Base-by-base conservation (phyloP, 225 moss, liverwort and hornwort genomes). In the Sphagnum contortum region DNA sequence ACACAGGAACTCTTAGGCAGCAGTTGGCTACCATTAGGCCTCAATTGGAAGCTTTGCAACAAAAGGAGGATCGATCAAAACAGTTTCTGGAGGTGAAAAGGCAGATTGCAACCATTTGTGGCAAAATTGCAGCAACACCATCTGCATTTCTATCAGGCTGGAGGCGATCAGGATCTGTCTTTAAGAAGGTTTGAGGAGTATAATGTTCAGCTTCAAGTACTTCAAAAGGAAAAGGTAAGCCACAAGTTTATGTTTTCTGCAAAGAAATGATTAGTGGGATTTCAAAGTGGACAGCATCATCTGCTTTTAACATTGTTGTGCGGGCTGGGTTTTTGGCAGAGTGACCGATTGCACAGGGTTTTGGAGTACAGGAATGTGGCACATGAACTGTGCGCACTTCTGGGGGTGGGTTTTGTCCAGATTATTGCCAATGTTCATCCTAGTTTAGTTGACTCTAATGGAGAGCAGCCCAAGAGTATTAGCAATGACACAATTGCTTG, bases 401-500 rank as follows among this genome's bases (percentile, higher is more conserved):
- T 98, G 74, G 90, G 93, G 9, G 83, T 98, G 81, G 93, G 87
- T 57, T 92, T 98, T 65, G 87, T 85, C 48, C 77, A 81, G 58
- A 89, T 88, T 44, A 83, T 98, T n/a, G 84, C 75, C 5, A 89
- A 98, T 76, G 92, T 98, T 3, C 90, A 98, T 74, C 89, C 89
- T 3, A 98, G 87, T 76, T 81, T 98, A 64, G 90, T 90, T 70
- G 93, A 98, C 53, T 87, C 93, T 4, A 79, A 80, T 0, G 83
- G 83, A 48, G 87, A 76, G 44, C 87, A 87, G 49, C 69, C 90
- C 3, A 93, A 86, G 76, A 98, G 90, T 57, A 98, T 98, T 61
- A 98, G 92, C 77, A 98, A 93, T 64, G 90, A 93, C 69, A 98
- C 96, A 48, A 74, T 93, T 3, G 89, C 92, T 11, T 83, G 85